A percentile compares a stretch with the other conserved stretches of the same genome.
Conservation (phyloP, 306 rosid genomes). For the Malus sylvestris region DNA sequence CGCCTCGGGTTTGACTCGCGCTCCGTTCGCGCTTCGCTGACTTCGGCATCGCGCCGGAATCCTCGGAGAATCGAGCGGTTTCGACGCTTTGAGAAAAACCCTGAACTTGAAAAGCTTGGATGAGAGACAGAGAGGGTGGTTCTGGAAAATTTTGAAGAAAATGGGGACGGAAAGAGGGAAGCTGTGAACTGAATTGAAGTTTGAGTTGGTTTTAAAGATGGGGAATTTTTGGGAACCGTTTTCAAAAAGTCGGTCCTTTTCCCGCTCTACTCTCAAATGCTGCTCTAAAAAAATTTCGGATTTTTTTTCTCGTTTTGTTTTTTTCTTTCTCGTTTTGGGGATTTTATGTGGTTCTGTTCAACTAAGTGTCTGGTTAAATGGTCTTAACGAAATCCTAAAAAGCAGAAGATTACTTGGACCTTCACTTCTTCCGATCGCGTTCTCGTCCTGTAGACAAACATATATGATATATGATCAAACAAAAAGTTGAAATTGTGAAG, state of each 20-base stretch:
- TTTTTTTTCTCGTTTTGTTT: background rate
- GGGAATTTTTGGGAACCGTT: background rate
- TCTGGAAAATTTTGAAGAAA: background rate
- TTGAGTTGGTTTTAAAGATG: background rate
- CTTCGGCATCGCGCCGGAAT: constrained; percentile 3
- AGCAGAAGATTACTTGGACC: too few species aligned
- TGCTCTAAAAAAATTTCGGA: background rate
- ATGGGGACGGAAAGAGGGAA: background rate
- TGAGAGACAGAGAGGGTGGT: background rate
- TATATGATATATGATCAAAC: too few species aligned
- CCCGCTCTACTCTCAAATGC: background rate
- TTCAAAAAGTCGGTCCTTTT: background rate
- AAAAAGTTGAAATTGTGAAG: too few species aligned
- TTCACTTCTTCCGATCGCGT: too few species aligned
- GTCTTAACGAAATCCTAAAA: too few species aligned
- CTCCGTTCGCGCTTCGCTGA: background rate
- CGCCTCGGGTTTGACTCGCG: background rate
- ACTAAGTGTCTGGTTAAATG: too few species aligned
- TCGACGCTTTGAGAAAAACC: background rate
- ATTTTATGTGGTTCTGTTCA: background rate
- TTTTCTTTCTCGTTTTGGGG: background rate
- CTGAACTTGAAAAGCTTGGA: background rate
- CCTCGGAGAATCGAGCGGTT: background rate
- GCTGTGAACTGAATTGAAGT: background rate
- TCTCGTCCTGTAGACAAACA: too few species aligned